Evolutionary conservation across 2,329 filamentous ascomycete species (phyloP).

Genomic region (Trichoderma polysporum): DNA sequence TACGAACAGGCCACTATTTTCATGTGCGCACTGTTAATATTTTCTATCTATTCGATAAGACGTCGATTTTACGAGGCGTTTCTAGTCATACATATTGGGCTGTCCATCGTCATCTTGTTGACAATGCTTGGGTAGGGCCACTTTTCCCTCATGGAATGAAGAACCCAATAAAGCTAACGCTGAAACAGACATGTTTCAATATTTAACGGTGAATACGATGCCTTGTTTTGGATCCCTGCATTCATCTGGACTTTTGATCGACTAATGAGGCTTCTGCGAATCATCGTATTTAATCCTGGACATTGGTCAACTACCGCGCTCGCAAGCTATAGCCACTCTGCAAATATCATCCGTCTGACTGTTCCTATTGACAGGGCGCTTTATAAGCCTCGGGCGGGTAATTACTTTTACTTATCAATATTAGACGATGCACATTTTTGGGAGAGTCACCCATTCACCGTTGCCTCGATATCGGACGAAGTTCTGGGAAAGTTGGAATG

Average conservation of each 20-base stretch:
- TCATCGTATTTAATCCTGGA: slow-evolving; percentile 40
- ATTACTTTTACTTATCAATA: slow-evolving; percentile 47
- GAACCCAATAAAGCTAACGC: not conserved
- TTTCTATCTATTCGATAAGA: slow-evolving; percentile 53
- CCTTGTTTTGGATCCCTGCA: slow-evolving; percentile 50
- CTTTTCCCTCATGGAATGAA: not conserved
- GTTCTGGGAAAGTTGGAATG: slow-evolving; percentile 24
- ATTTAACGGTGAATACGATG: slow-evolving; percentile 49
- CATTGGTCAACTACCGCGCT: slow-evolving; percentile 39
- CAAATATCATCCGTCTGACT: slow-evolving; percentile 44
- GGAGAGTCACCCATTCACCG: slow-evolving; percentile 53
- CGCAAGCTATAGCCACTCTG: slow-evolving; percentile 37
- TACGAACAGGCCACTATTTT: slow-evolving; percentile 39
- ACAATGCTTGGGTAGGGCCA: slow-evolving; percentile 51
- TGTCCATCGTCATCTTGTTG: slow-evolving; percentile 50
- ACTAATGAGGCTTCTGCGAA: slow-evolving; percentile 44
- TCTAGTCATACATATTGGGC: slow-evolving; percentile 49
- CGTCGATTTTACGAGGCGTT: slow-evolving; percentile 54
- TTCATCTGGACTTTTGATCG: slow-evolving; percentile 53
- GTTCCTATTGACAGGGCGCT: slow-evolving; percentile 37
- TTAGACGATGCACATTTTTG: slow-evolving; percentile 42
- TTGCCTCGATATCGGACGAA: slow-evolving; percentile 35
- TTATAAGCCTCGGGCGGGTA: slow-evolving; percentile 41
- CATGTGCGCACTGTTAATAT: slow-evolving; percentile 46
- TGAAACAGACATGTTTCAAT: slow-evolving; percentile 47